These are phyloP conservation scores for Lepiota subincarnata DNA, from an alignment of 768 basidiomycete genomes.

Conservation along the genomic window DNA sequence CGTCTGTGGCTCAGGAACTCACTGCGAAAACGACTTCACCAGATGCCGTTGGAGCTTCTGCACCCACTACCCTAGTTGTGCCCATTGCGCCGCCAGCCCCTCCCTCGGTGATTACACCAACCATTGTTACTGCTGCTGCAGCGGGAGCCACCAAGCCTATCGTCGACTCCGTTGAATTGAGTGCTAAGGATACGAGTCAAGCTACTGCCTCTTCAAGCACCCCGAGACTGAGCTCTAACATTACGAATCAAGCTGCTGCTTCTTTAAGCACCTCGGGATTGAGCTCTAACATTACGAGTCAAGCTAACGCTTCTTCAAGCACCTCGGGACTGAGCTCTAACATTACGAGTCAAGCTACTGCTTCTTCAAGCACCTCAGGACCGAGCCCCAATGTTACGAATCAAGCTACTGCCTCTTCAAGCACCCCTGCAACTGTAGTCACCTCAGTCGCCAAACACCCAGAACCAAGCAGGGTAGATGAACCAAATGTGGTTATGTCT, in stretches of 20 bases:
- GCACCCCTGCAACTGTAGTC: neutral
- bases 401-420: neutral
- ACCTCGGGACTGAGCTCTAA: too few relatives aligned
- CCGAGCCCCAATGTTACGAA: neutral
- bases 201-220: neutral
- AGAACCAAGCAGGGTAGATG: too few relatives aligned
- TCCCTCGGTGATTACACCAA: neutral
- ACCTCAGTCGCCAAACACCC: neutral
- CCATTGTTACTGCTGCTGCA: neutral
- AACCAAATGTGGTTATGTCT: neutral
- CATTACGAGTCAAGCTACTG: neutral
- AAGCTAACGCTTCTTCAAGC: neutral
- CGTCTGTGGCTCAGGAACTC: too few relatives aligned
- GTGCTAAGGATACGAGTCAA: neutral
- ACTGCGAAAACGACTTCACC: too few relatives aligned
- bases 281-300: neutral
- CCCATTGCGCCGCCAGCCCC: neutral
- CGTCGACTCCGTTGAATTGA: too few relatives aligned
- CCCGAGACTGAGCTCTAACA: neutral
- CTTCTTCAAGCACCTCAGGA: neutral
- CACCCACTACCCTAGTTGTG: neutral
- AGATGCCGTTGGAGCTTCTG: too few relatives aligned
- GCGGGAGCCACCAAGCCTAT: too few relatives aligned
- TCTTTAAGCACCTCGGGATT: neutral
- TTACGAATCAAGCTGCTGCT: neutral